Evolutionary conservation across 805 yeast genomes (phyloP).

Genomic region (Ogataea trehalophila): DNA sequence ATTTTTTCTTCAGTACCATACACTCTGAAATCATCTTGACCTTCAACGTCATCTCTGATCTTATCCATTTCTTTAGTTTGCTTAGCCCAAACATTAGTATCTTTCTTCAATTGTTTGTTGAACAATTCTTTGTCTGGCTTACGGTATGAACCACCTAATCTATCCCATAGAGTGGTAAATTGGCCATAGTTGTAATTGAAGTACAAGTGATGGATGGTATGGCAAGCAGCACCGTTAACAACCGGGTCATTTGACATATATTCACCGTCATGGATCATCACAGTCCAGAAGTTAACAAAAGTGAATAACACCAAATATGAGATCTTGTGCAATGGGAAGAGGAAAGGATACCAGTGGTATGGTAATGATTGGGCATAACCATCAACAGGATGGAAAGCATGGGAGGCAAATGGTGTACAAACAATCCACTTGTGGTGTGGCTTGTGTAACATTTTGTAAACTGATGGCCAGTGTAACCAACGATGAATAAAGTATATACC

Average conservation of each 20-base stretch:
- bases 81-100: constrained; percentile 57
- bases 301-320: constrained; percentile 79
- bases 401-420: constrained; percentile 97
- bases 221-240: constrained; percentile 97
- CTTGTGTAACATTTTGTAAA: constrained; percentile 85
- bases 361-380: constrained; percentile 93
- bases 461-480: constrained; percentile 86
- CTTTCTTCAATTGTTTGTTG: constrained; percentile 54
- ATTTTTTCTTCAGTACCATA: constrained; percentile 50
- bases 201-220: constrained; percentile 93
- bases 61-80: constrained; percentile 74
- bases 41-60: constrained; percentile 78
- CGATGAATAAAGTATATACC: constrained; percentile 90
- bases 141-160: constrained; percentile 91
- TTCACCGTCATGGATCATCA: constrained; percentile 97
- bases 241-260: constrained; percentile 90
- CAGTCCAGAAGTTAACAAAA: constrained; percentile 96
- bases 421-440: constrained; percentile 99
- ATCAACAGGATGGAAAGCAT: constrained; percentile 97
- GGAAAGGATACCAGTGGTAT: constrained; percentile 85
- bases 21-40: constrained; percentile 68
- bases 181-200: constrained; percentile 98
- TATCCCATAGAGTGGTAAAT: constrained; percentile 97
- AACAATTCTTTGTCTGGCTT: constrained; percentile 86
- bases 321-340: constrained; percentile 89